Base-by-base conservation (phyloP, 164 flowering plant genomes). In the Akebia trifoliata region DNA sequence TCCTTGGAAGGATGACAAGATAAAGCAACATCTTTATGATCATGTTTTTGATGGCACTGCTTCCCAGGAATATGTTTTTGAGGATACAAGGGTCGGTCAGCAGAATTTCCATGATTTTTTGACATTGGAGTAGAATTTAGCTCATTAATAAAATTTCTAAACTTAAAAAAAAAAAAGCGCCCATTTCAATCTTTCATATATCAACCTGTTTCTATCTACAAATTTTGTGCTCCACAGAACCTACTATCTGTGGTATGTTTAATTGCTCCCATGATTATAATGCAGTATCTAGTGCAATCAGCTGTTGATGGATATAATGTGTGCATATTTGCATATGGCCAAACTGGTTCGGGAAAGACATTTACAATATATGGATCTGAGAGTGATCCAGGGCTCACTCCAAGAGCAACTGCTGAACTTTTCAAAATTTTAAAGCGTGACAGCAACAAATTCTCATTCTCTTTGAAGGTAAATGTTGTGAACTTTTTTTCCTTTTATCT, bases 271-370 rank as follows among this genome's bases (percentile, higher is more conserved):
- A 0, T 17, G 15, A 22, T 31, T 72, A 0, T 31, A 6, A 59
- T 76, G 72, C 92, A 94, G 99, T 94, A 90, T 71, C 67, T 94
- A 65, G 97, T 94, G 62, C 99, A 94, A 72, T 94, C 99, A 39
- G 95, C 99, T 3, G 80, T 86, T 15, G 99, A 90, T 81, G 99
- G 99, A 18, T 94, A 74, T 59, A 94, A 94, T 66, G 97, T 94
- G 0, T 94, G 97, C 68, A 86, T 94, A 68, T 94, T 94, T 76
- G 99, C 97, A 2, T 94, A 94, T 75, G 99, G 99, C 24, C 99
- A 94, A 84, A 94, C 99, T 72, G 97, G 99, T 61, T 94, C 99
- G 21, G 99, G 99, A 57, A 94, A 94, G 68, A 94, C 99, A 52
- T 94, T 81, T 48, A 94, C 99, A 29, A 94, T 94, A 15, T 90